A percentile compares a stretch with the other conserved stretches of the same genome.
Evolutionary conservation across 2,329 filamentous ascomycete genomes (phyloP).

Genomic region (Pseudocercospora pini-densiflorae): DNA sequence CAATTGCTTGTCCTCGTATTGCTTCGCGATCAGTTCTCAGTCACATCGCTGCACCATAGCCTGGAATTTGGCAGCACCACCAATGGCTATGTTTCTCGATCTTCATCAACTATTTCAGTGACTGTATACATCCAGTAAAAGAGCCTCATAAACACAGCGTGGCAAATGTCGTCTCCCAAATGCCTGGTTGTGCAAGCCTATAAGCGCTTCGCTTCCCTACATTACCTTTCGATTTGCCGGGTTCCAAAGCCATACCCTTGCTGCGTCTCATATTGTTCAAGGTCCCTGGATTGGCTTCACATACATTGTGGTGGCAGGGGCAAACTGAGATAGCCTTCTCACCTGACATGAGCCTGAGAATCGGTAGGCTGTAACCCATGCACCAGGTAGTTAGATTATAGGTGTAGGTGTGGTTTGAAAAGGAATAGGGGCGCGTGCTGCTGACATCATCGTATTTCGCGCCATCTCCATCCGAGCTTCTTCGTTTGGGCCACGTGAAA

Average conservation of each 20-base stretch:
- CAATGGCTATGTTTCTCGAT: not conserved
- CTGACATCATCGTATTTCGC: too few relatives aligned
- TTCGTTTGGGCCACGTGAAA: not conserved
- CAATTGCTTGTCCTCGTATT: too few relatives aligned
- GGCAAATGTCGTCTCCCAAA: not conserved
- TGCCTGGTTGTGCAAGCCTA: too few relatives aligned
- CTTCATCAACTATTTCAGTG: not conserved
- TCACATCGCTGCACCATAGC: too few relatives aligned
- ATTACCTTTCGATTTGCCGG: not conserved
- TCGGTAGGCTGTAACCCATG: not conserved
- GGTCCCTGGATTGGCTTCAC: not conserved
- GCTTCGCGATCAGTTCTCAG: too few relatives aligned
- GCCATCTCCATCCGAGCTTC: too few relatives aligned
- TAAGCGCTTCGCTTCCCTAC: too few relatives aligned
- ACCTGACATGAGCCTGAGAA: not conserved
- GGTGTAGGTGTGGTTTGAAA: too few relatives aligned
- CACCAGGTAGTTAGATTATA: not conserved
- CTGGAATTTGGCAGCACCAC: not conserved
- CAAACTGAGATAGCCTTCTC: not conserved
- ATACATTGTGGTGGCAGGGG: not conserved
- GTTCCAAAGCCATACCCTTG: not conserved
- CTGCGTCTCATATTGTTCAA: not conserved
- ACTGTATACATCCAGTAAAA: too few relatives aligned
- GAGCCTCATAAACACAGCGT: not conserved
- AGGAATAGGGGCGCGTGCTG: too few relatives aligned